Percentiles rank a stretch among this genome's conserved stretches.
phyloP scores from a whole-genome alignment of 1,139 yeast species.

The Pichia inconspicua region DNA sequence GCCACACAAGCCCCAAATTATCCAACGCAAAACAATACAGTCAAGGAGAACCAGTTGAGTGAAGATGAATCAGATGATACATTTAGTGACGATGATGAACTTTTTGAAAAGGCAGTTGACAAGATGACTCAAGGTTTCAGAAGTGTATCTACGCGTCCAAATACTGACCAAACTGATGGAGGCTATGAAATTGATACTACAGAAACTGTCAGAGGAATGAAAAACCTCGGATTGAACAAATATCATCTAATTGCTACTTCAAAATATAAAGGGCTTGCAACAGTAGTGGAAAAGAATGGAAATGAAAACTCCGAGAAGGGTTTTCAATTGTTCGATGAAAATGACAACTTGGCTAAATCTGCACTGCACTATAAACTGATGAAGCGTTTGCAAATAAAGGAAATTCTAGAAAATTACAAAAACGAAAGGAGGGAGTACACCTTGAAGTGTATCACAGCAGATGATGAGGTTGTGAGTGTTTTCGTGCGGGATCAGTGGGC shows the following conservation, averaged over 20 bases:
- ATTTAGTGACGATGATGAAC: constrained; percentile 26
- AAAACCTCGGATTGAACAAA: not conserved
- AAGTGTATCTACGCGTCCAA: constrained; percentile 3
- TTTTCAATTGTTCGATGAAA: constrained; percentile 14
- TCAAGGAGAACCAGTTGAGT: not conserved
- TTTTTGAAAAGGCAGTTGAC: constrained; percentile 15
- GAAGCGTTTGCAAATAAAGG: constrained; percentile 42
- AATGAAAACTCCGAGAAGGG: constrained; percentile 1
- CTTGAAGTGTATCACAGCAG: constrained; percentile 38
- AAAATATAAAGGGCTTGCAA: constrained; percentile 7
- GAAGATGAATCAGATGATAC: constrained; percentile 13
- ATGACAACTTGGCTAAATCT: constrained; percentile 33
- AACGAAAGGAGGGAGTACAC: constrained; percentile 39
- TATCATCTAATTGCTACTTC: not conserved
- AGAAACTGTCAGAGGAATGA: not conserved
- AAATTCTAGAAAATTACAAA: constrained; percentile 33
- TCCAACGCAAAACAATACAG: not conserved
- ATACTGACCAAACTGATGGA: constrained; percentile 13
- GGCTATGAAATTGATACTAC: constrained; percentile 2
- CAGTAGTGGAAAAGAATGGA: not conserved
- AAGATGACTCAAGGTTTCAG: constrained; percentile 3
- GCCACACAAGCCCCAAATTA: not conserved
- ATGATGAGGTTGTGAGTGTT: constrained; percentile 32
- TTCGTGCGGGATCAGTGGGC: constrained; percentile 36
- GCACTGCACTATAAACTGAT: constrained; percentile 42